Conservation (phyloP, 163 green algal genomes). For the Trebouxia gelatinosa region DNA sequence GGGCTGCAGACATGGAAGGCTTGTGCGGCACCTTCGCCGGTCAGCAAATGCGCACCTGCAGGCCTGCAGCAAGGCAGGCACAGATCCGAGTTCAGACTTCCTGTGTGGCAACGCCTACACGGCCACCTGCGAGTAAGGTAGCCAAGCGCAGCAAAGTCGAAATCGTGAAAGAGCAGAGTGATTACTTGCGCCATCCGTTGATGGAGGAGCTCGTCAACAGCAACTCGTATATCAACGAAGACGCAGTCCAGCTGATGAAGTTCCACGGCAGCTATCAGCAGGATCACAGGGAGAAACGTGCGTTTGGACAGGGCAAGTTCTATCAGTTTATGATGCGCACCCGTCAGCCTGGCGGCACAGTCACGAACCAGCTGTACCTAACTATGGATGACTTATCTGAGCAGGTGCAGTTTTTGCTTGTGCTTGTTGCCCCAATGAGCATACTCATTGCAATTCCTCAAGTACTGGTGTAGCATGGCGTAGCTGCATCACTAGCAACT, state of each 20-base stretch:
- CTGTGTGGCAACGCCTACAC: conserved; percentile 78
- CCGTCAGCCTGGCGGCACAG: conserved; percentile 81
- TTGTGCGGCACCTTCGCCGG: background rate
- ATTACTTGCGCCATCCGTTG: conserved; percentile 96
- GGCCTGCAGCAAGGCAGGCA: background rate
- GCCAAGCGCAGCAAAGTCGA: conserved; percentile 77
- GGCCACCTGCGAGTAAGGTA: conserved; percentile 66
- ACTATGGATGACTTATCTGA: conserved; percentile 98
- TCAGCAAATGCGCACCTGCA: background rate
- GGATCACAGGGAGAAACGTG: conserved; percentile 95
- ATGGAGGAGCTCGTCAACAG: conserved; percentile 89
- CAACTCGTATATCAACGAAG: conserved; percentile 82
- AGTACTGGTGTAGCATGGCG: no score
- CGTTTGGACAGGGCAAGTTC: conserved; percentile 88
- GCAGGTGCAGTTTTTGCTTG: no score
- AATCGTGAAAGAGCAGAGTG: conserved; percentile 95
- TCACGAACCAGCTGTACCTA: conserved; percentile 96
- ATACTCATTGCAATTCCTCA: no score
- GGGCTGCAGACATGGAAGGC: conserved; percentile 18
- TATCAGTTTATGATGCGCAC: conserved; percentile 99
- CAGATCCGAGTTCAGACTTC: background rate
- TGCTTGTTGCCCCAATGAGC: no score
- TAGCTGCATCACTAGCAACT: background rate
- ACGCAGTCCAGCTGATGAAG: conserved; percentile 98
- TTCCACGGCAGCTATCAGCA: conserved; percentile 98